A percentile compares a stretch with the other conserved stretches of the same genome.
These are phyloP conservation scores for Tuber umbilicatum DNA, from an alignment of 495 filamentous ascomycete genomes.

Conservation along the genomic window DNA sequence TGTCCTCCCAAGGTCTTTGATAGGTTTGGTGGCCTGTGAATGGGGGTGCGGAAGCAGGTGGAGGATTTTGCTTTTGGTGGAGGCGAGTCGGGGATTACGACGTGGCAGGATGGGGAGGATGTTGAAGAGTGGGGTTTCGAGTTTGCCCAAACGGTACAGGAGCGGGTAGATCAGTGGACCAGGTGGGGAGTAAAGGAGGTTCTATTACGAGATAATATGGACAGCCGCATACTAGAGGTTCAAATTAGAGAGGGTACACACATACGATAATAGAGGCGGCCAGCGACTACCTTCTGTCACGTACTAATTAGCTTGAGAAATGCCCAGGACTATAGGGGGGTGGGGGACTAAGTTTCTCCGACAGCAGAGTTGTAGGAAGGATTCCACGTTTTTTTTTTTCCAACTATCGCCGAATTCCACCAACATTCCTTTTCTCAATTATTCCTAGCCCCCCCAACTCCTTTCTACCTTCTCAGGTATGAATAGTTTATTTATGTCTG, in stretches of 20 bases:
- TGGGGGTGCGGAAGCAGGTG: neutral
- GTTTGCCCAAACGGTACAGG: neutral
- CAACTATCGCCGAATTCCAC: too few relatives aligned
- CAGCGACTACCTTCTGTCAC: neutral
- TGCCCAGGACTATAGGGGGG: neutral
- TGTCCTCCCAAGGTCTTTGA: constrained; percentile 25
- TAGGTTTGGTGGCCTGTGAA: constrained; percentile 31
- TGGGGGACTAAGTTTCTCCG: neutral
- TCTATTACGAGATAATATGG: neutral
- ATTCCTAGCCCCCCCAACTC: too few relatives aligned
- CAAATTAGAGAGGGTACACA: too few relatives aligned
- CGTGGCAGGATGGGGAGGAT: neutral
- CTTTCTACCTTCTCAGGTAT: neutral
- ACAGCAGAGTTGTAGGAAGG: too few relatives aligned
- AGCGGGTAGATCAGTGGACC: neutral
- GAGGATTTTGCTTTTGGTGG: neutral
- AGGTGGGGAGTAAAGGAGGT: neutral
- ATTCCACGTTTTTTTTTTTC: too few relatives aligned
- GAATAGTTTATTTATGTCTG: neutral
- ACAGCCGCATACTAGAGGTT: neutral
- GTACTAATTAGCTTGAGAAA: neutral
- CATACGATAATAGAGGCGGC: neutral
- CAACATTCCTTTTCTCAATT: too few relatives aligned
- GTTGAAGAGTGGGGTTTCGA: neutral
- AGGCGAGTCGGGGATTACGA: neutral